A percentile compares a stretch with the other conserved stretches of the same genome.
These are phyloP conservation scores for Nematocida displodere DNA, from an alignment of 371 early-diverging fungal species.

Conservation along the genomic window DNA sequence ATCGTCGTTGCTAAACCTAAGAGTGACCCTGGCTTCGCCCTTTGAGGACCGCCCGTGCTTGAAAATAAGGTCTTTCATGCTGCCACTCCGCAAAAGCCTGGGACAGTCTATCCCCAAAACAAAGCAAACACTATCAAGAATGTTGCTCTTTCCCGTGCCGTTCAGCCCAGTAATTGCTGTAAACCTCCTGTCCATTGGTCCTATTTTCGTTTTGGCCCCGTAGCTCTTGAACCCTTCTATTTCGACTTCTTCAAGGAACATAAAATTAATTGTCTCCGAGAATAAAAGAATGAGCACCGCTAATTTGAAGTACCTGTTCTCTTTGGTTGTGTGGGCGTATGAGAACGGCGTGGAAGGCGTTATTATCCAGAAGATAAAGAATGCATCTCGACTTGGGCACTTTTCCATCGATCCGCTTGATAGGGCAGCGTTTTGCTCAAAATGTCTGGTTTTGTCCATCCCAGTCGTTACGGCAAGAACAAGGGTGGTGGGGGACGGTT, in stretches of 20 bases:
- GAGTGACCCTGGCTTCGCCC: constrained; percentile 35
- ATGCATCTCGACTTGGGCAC: neutral
- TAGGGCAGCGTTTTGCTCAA: constrained; percentile 2
- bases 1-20: constrained; percentile 39
- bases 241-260: constrained; percentile 61
- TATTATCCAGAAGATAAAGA: neutral
- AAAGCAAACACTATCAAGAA: constrained; percentile 97
- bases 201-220: constrained; percentile 52
- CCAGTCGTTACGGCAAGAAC: constrained; percentile 26
- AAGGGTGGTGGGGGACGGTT: neutral
- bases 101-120: constrained; percentile 71
- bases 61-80: constrained; percentile 86
- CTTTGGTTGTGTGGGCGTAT: neutral
- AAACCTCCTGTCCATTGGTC: constrained; percentile 67
- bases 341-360: neutral
- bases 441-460: constrained; percentile 15
- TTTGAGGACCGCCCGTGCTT: constrained; percentile 74
- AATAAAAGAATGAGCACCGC: neutral
- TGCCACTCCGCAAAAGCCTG: constrained; percentile 78
- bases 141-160: constrained; percentile 97
- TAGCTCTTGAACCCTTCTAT: constrained; percentile 66
- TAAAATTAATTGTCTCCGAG: constrained; percentile 10
- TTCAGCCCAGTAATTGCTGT: constrained; percentile 98
- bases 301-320: neutral
- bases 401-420: neutral